Conservation (phyloP, 495 filamentous ascomycete genomes). For the Durotheca rogersii region DNA sequence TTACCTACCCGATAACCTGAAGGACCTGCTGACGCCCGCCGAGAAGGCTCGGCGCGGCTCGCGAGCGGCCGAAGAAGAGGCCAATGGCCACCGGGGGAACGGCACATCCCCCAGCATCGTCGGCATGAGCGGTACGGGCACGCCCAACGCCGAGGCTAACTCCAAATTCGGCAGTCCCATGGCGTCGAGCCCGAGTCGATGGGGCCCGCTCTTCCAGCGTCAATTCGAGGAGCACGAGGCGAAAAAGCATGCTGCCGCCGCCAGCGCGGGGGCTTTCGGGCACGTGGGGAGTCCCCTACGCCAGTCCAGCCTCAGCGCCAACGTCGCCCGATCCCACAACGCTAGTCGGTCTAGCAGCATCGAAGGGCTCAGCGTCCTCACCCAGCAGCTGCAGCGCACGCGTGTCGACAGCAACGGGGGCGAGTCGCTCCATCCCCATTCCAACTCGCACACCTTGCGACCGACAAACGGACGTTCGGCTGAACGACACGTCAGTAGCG, state of each 20-base stretch:
- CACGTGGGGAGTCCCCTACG: slow-evolving; percentile 93
- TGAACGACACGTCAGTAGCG: slow-evolving; percentile 55
- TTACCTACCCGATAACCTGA: slow-evolving; percentile 79
- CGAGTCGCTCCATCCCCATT: slow-evolving; percentile 44
- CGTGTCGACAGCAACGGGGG: slow-evolving; percentile 46
- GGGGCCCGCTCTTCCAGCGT: slow-evolving; percentile 77
- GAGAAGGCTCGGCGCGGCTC: slow-evolving; percentile 85
- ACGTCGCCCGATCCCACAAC: slow-evolving; percentile 49
- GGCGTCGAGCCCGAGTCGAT: slow-evolving; percentile 80
- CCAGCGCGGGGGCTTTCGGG: slow-evolving; percentile 63
- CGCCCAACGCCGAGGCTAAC: slow-evolving; percentile 47
- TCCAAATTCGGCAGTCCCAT: slow-evolving; percentile 78
- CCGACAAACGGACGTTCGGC: slow-evolving; percentile 38
- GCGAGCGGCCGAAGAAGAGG: slow-evolving; percentile 52
- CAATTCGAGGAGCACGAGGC: slow-evolving; percentile 73
- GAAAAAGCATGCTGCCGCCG: slow-evolving; percentile 46
- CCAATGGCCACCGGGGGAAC: slow-evolving; percentile 52
- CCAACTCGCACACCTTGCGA: slow-evolving; percentile 35
- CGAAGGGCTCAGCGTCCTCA: slow-evolving; percentile 65
- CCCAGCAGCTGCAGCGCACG: slow-evolving; percentile 65
- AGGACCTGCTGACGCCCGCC: slow-evolving; percentile 88
- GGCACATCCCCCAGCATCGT: slow-evolving; percentile 37
- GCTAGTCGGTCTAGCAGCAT: slow-evolving; percentile 40
- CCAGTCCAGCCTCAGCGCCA: slow-evolving; percentile 76
- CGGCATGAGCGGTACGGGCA: slow-evolving; percentile 43